Conservation (phyloP, 2,329 filamentous ascomycete genomes). For the Aspergillus sojae region DNA sequence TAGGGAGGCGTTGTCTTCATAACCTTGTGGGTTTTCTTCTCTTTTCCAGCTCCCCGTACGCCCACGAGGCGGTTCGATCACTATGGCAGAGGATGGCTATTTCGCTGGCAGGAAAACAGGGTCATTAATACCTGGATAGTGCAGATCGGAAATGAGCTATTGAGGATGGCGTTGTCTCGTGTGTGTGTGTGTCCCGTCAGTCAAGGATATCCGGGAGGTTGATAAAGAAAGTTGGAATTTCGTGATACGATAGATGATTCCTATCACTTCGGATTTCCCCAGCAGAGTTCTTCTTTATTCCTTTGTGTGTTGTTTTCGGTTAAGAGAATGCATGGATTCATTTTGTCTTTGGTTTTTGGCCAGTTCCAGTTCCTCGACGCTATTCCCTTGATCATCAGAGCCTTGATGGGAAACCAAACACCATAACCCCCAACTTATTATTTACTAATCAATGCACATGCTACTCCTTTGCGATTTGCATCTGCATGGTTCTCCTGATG, state of each 20-base stretch:
- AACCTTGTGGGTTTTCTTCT: slow-evolving; percentile 40
- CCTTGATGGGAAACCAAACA: background rate
- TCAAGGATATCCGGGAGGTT: slow-evolving; percentile 13
- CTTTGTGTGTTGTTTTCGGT: slow-evolving; percentile 24
- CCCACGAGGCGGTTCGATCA: slow-evolving; percentile 28
- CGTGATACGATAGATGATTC: slow-evolving; percentile 35
- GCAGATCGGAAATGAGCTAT: slow-evolving; percentile 23
- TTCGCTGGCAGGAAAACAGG: slow-evolving; percentile 15
- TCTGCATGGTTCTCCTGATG: background rate
- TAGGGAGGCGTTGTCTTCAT: slow-evolving; percentile 50
- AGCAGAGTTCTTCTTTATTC: slow-evolving; percentile 28
- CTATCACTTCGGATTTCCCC: slow-evolving; percentile 28
- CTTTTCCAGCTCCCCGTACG: slow-evolving; percentile 29
- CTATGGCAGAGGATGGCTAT: slow-evolving; percentile 27
- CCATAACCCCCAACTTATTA: background rate
- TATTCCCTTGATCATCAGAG: background rate
- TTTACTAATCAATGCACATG: slow-evolving; percentile 4
- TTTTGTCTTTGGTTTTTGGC: slow-evolving; percentile 23
- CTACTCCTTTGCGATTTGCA: background rate
- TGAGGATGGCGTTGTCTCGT: slow-evolving; percentile 23
- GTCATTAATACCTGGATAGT: slow-evolving; percentile 22
- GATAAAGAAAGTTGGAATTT: slow-evolving; percentile 25
- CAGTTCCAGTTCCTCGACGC: slow-evolving; percentile 5
- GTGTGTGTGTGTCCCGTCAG: slow-evolving; percentile 15
- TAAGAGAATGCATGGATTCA: slow-evolving; percentile 39